Conservation (phyloP, 768 basidiomycete species). For the Floccularia luteovirens region DNA sequence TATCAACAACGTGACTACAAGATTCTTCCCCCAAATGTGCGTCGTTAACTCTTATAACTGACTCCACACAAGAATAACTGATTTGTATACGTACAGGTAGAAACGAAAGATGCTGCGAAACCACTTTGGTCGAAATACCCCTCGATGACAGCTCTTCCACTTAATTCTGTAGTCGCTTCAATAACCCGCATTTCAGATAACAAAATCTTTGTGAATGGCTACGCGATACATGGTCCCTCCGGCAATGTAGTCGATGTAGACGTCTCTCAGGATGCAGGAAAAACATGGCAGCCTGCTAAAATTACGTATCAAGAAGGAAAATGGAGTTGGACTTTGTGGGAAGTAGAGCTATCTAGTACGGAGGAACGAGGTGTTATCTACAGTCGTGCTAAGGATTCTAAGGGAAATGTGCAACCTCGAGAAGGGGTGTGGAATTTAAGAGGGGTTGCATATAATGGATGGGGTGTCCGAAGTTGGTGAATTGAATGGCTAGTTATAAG, state of each 20-base stretch:
- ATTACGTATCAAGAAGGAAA: slow-evolving; percentile 54
- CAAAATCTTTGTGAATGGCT: slow-evolving; percentile 43
- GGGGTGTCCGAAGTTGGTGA: slow-evolving; percentile 36
- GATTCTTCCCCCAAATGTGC: slow-evolving; percentile 43
- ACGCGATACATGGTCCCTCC: slow-evolving; percentile 39
- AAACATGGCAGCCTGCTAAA: slow-evolving; percentile 39
- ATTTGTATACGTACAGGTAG: slow-evolving; percentile 23
- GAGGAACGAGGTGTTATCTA: slow-evolving; percentile 26
- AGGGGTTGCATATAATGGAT: slow-evolving; percentile 52
- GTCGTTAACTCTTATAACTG: slow-evolving; percentile 11
- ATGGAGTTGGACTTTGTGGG: slow-evolving; percentile 78
- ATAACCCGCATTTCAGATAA: slow-evolving; percentile 21
- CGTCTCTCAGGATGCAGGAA: slow-evolving; percentile 42
- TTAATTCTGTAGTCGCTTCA: slow-evolving; percentile 55
- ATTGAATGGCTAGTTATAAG: background rate
- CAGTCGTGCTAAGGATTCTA: slow-evolving; percentile 46
- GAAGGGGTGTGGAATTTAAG: slow-evolving; percentile 58
- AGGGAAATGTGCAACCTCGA: slow-evolving; percentile 39
- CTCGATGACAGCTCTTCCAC: slow-evolving; percentile 47
- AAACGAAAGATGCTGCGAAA: slow-evolving; percentile 35
- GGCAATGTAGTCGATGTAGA: slow-evolving; percentile 43
- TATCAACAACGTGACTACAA: slow-evolving; percentile 73
- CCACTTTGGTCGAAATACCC: slow-evolving; percentile 48
- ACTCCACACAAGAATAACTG: too few species aligned
- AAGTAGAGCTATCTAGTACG: slow-evolving; percentile 32